Base-by-base conservation (phyloP, 345 rosid genomes). In the Camelina hispida region DNA sequence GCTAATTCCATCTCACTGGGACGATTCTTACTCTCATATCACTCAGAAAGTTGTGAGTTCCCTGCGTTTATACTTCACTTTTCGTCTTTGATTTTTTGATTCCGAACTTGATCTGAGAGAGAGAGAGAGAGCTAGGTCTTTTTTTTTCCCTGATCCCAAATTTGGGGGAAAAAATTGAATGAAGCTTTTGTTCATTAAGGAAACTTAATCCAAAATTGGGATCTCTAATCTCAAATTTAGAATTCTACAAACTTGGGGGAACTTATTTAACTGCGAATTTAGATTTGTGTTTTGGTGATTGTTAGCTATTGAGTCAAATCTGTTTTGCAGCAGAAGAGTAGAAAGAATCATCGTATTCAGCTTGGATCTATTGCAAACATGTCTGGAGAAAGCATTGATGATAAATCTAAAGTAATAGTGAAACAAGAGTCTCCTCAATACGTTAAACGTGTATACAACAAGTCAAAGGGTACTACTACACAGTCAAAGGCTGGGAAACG, bases 241-340 rank as follows among this genome's bases (percentile, higher is more conserved):
- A 69, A 56, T 55, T 55, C 7, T 15, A 10, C 37, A 37, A 42
- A 42, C 40, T 30, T 50, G 38, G 16, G 22, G 23, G 15, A 40
- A 25, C 54, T 58, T 40, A 40, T 40, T 9, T 40, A 40, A 15
- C 15, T 30, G 40, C 5, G 16, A 35, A 56, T 30, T 15, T 4
- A 30, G 22, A 28, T 14, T 55, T 28, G 32, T 3, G 32, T 14
- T 62, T 62, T 14, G 51, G 34, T 23, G 57, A 23, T 14, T 14
- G 9, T 16, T 68, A 28, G 37, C 4, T 48, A 37, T 37, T 10
- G 28, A 11, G 63, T 59, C 12, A 28, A 28, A 20, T 30, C 37
- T 57, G 47, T 37, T 74, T 74, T 69, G 82, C 85, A 88, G 91
- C 69, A 83, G 78, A 82, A 64, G 20, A 79, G 83, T 62, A 59